Conservation (phyloP, 1,284 basidiomycete genomes). For the Sporisorium reilianum region DNA sequence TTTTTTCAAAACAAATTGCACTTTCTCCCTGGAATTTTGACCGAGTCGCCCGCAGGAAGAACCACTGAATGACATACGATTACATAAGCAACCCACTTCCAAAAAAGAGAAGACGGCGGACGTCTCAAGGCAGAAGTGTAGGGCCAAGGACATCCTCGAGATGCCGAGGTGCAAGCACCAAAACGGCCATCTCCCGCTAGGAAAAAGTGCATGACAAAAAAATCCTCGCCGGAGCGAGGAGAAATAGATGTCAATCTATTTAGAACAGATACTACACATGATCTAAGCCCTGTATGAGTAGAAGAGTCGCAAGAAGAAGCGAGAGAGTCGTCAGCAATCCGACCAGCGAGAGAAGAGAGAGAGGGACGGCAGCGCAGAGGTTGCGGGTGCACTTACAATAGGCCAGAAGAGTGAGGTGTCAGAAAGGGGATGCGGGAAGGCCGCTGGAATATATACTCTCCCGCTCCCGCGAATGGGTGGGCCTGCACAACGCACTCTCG, state of each 20-base stretch:
- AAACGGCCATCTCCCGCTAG: conserved; percentile 42
- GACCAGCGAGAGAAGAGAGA: neutral
- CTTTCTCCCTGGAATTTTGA: too few relatives aligned
- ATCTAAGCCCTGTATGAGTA: conserved; percentile 57
- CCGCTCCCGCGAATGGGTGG: neutral
- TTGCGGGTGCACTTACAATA: conserved; percentile 46
- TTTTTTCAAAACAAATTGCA: neutral
- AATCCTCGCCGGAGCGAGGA: conserved; percentile 51
- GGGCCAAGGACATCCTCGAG: conserved; percentile 58
- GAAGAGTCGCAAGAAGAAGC: conserved; percentile 1
- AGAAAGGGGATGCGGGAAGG: conserved; percentile 21
- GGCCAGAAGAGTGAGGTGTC: conserved; percentile 50
- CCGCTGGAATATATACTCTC: conserved; percentile 38
- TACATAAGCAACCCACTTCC: conserved; percentile 28
- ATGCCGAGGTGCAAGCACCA: conserved; percentile 52
- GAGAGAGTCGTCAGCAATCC: conserved; percentile 24
- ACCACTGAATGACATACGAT: conserved; percentile 5
- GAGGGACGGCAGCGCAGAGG: neutral
- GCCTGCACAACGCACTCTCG: conserved; percentile 11
- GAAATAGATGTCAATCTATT: conserved; percentile 62
- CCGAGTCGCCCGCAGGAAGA: too few relatives aligned
- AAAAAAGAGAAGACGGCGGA: conserved; percentile 50
- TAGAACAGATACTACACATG: conserved; percentile 65
- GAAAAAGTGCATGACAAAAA: conserved; percentile 57
- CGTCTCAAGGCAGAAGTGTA: conserved; percentile 59